phyloP scores from a whole-genome alignment of 108 stramenopile genomes.

The Aurantiochytrium sp. region DNA sequence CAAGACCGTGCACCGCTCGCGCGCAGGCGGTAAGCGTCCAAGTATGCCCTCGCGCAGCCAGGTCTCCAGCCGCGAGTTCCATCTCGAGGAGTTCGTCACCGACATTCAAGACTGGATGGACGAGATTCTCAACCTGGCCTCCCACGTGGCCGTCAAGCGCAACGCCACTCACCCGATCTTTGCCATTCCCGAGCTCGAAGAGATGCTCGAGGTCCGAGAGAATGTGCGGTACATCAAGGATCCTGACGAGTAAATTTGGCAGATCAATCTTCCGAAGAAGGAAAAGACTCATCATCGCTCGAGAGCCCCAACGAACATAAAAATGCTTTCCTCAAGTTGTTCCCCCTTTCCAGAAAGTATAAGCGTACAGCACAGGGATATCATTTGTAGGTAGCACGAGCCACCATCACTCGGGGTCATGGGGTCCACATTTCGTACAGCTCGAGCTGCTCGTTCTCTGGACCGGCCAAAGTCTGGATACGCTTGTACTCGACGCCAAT shows the following conservation, averaged over 20 bases:
- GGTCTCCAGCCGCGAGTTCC: not conserved
- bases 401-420: not conserved
- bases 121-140: not conserved
- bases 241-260: no score
- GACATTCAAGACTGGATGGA: not conserved
- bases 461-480: not conserved
- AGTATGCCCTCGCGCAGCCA: not conserved
- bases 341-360: no score
- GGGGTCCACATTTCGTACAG: constrained; percentile 27
- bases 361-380: no score
- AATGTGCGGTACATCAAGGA: not conserved
- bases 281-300: no score
- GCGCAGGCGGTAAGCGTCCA: no score
- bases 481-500: not conserved
- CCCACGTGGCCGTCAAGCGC: not conserved
- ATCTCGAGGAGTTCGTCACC: not conserved
- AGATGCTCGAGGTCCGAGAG: not conserved
- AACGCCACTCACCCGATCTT: not conserved
- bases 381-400: no score
- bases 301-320: no score
- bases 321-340: no score
- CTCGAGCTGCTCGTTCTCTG: constrained; percentile 12
- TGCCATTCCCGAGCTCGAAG: not conserved
- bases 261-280: no score
- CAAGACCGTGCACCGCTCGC: not conserved